Conservation (phyloP, 2,329 filamentous ascomycete genomes). For the Leptographium wingfieldii region DNA sequence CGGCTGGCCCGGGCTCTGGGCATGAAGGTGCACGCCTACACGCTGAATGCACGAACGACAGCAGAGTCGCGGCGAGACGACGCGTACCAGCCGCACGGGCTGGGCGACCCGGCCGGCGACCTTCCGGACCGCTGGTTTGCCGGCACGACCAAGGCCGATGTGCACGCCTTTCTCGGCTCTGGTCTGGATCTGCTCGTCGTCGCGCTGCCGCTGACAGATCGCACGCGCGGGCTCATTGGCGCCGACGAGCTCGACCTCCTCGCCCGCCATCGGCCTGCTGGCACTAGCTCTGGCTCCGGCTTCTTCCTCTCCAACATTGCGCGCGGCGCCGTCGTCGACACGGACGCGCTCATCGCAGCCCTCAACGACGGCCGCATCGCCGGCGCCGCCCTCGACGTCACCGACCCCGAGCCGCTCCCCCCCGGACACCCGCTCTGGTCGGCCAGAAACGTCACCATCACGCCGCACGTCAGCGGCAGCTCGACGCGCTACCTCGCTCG, state of each 20-base stretch:
- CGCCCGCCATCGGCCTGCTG: conserved; percentile 18
- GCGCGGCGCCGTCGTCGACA: conserved; percentile 39
- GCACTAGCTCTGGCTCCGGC: conserved; percentile 18
- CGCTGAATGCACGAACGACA: conserved; percentile 54
- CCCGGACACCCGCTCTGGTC: conserved; percentile 56
- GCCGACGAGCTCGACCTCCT: conserved; percentile 27
- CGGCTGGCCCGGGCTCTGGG: conserved; percentile 51
- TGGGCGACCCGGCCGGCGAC: conserved; percentile 38
- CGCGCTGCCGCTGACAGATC: conserved; percentile 34
- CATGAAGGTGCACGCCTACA: conserved; percentile 64
- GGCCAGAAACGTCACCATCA: conserved; percentile 54
- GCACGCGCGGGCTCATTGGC: conserved; percentile 36
- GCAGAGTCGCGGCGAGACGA: conserved; percentile 50
- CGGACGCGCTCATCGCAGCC: conserved; percentile 40
- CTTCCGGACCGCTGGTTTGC: conserved; percentile 40
- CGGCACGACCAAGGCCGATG: conserved; percentile 26
- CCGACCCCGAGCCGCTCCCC: conserved; percentile 67
- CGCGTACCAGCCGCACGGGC: conserved; percentile 55
- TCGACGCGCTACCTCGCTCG: conserved; percentile 28
- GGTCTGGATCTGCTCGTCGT: conserved; percentile 42
- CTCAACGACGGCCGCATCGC: conserved; percentile 34
- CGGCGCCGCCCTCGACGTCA: conserved; percentile 66
- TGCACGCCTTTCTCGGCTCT: conserved; percentile 37
- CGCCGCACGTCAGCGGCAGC: conserved; percentile 35
- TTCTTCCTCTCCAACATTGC: conserved; percentile 58